phyloP scores from a whole-genome alignment of 2,329 filamentous ascomycete species.

The Trichophyton schoenleinii region DNA sequence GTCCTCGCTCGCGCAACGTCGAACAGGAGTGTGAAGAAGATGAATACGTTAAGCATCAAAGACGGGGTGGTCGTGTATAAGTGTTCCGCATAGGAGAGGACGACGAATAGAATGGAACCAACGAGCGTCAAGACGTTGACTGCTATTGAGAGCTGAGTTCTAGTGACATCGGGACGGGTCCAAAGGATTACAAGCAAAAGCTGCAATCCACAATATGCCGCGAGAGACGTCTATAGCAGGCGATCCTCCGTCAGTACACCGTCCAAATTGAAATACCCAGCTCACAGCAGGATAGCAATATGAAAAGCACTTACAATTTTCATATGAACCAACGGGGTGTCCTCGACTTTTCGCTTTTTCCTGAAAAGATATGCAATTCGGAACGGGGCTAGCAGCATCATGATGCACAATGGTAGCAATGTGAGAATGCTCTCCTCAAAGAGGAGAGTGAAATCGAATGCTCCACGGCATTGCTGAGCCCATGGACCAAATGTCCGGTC shows the following conservation, averaged over 20 bases:
- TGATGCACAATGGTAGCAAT: constrained; percentile 26
- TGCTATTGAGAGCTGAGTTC: constrained; percentile 26
- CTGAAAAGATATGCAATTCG: constrained; percentile 27
- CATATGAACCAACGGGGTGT: constrained; percentile 19
- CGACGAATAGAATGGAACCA: constrained; percentile 22
- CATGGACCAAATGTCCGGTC: constrained; percentile 26
- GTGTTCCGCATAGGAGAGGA: constrained; percentile 39
- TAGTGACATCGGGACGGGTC: constrained; percentile 21
- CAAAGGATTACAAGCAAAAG: constrained; percentile 28
- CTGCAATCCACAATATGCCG: constrained; percentile 25
- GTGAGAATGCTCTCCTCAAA: constrained; percentile 34
- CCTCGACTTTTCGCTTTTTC: constrained; percentile 25
- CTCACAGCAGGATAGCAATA: neutral
- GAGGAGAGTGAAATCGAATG: constrained; percentile 36
- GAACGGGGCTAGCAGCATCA: constrained; percentile 24
- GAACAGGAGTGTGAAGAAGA: constrained; percentile 35
- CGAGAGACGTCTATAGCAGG: constrained; percentile 19
- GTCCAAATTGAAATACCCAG: neutral
- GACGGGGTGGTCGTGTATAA: constrained; percentile 35
- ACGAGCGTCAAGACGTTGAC: constrained; percentile 22
- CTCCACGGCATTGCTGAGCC: constrained; percentile 25
- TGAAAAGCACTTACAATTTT: constrained; percentile 25
- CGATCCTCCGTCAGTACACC: neutral
- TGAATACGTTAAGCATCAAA: constrained; percentile 36
- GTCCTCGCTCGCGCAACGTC: constrained; percentile 37